These are phyloP conservation scores for Neurospora sp. DNA, from an alignment of 495 filamentous ascomycete species.

Conservation along the genomic window DNA sequence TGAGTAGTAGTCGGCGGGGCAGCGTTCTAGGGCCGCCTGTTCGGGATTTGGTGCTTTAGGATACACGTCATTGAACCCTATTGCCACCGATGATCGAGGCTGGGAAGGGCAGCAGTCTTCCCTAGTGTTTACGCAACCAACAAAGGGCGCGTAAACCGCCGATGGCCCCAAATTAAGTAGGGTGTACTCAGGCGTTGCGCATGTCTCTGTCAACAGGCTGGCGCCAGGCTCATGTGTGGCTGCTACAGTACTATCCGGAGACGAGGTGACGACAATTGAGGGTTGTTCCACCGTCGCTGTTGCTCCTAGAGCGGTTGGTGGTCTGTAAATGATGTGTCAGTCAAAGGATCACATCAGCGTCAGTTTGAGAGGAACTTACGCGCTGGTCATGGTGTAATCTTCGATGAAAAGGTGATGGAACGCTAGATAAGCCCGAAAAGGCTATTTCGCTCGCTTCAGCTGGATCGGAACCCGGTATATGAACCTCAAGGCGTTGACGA, in stretches of 20 bases:
- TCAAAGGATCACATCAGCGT: not conserved
- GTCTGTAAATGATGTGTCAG: not conserved
- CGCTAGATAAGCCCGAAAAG: not conserved
- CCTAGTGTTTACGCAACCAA: conserved; percentile 13
- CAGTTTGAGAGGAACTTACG: not conserved
- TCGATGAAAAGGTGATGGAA: not conserved
- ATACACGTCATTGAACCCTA: not conserved
- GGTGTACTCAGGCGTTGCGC: conserved; percentile 11
- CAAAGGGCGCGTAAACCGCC: conserved; percentile 11
- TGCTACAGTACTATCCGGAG: not conserved
- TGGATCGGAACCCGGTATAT: not conserved
- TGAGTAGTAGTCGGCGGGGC: conserved; percentile 13
- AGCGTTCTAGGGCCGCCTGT: conserved; percentile 4
- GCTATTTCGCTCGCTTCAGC: not conserved
- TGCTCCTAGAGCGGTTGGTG: not conserved
- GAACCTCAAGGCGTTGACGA: not conserved
- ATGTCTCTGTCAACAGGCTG: not conserved
- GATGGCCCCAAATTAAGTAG: conserved; percentile 10
- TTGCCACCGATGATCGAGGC: not conserved
- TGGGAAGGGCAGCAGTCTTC: conserved; percentile 15
- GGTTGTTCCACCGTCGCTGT: not conserved
- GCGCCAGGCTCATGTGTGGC: not conserved
- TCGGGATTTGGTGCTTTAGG: conserved; percentile 2
- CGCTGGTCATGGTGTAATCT: not conserved
- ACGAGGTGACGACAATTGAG: not conserved